Evolutionary conservation across 352 stramenopile species (phyloP), one percentile per base, ranked within the genome.

Genomic region (Pythium pyrilobum): DNA sequence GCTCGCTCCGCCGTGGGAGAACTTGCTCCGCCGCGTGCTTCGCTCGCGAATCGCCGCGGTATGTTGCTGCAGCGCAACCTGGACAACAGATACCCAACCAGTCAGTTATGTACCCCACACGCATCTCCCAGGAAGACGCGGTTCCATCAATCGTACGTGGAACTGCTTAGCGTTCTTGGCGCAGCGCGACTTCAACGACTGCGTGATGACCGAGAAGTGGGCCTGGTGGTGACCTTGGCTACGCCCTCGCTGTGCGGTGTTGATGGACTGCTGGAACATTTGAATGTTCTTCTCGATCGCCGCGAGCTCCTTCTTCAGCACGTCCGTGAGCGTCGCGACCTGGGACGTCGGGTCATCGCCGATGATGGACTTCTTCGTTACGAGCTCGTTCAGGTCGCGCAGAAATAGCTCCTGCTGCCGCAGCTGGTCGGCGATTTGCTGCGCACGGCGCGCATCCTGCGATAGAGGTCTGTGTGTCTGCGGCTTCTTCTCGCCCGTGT

Each of bases 371-470:
- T 91, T 93, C 52, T 80, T 85, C 20, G 31, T 60, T 39, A 87
- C 83, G 24, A 93, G 72, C 37, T 79, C 77, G 52, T 87, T 64
- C 31, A 93, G 71, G 52, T 91, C 80, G 41, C 72, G 67, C 43
- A 93, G 58, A 64, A 86, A 85, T 27, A 88, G 69, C 66, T 93
- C 83, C 59, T 90, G 77, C 67, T 93, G 78, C 6, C 78, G 73
- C 53, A 91, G 51, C 45, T 89, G 78, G 64, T 93, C 83, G 18
- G 80, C 72, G 48, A 93, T 87, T 56, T 91, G 80, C 72, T 93
- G 80, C 38, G 80, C 75, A 18, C 78, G 61, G 3, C 80, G 74
- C 38, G 83, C 78, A 52, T 89, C 80, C 12, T 78, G 66, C 10
- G 83, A 93, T 27, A 93, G 65, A 34, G 83, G 83, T 2, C 72